Evolutionary conservation across 306 rosid genomes (phyloP).

Genomic region (Cucurbita maxima): DNA sequence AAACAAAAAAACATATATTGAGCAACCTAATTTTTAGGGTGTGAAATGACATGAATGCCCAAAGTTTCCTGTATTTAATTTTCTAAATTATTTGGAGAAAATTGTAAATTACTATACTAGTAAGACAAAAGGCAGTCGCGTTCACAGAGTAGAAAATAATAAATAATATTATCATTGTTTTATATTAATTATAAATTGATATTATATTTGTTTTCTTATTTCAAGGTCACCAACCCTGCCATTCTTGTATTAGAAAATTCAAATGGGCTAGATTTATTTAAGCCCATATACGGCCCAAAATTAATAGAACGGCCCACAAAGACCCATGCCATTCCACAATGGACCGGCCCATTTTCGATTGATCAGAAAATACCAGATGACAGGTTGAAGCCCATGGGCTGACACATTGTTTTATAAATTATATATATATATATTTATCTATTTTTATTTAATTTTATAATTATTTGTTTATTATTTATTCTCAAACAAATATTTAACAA

Average conservation of each 20-base stretch:
- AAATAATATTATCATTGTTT: neutral
- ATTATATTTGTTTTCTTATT: neutral
- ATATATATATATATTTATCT: no score
- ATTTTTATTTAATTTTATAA: no score
- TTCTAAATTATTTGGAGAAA: neutral
- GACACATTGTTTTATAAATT: neutral
- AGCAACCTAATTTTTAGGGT: neutral
- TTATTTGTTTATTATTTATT: no score
- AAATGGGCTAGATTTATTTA: neutral
- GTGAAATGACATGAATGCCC: neutral
- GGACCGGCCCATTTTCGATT: neutral
- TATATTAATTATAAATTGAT: neutral
- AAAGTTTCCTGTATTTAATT: neutral
- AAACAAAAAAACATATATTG: neutral
- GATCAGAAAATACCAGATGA: neutral
- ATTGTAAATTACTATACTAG: neutral
- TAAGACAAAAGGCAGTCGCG: neutral
- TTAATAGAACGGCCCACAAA: neutral
- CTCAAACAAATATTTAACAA: no score
- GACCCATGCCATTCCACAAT: neutral
- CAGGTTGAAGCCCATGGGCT: neutral
- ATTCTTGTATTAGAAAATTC: neutral
- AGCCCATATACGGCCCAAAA: neutral
- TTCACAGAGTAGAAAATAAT: neutral
- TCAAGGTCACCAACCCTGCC: neutral